Evolutionary conservation across 768 basidiomycete species (phyloP).

Genomic region (Termitomyces sp.): DNA sequence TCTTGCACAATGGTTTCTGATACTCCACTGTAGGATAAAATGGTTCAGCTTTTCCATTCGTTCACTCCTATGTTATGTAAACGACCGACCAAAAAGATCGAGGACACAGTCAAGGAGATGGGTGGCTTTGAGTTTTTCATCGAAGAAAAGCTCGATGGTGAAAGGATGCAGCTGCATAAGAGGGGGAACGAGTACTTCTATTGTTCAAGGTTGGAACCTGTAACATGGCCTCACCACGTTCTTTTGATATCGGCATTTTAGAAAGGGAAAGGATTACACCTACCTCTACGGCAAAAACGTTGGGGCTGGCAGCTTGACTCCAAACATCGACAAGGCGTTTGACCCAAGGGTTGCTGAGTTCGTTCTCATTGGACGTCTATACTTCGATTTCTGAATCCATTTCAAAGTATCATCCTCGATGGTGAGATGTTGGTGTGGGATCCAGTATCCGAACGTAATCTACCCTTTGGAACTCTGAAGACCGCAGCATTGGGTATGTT

Average conservation of each 20-base stretch:
- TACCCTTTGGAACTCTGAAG: conserved; percentile 93
- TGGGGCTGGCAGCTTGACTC: conserved; percentile 83
- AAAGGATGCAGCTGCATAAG: conserved; percentile 94
- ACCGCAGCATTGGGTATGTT: conserved; percentile 78
- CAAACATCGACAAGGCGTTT: conserved; percentile 74
- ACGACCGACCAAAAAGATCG: conserved; percentile 74
- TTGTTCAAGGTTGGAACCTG: conserved; percentile 64
- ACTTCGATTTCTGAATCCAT: background rate
- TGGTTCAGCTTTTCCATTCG: conserved; percentile 73
- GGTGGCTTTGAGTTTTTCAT: conserved; percentile 74
- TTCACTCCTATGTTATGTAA: conserved; percentile 97
- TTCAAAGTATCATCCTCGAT: conserved; percentile 79
- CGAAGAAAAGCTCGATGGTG: conserved; percentile 97
- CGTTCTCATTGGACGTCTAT: conserved; percentile 20
- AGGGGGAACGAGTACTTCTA: conserved; percentile 89
- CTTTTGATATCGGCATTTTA: conserved; percentile 20
- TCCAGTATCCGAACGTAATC: conserved; percentile 77
- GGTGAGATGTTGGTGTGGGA: conserved; percentile 99
- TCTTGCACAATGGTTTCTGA: background rate
- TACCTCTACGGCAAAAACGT: conserved; percentile 87
- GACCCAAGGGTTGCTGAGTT: conserved; percentile 77
- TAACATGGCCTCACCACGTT: background rate
- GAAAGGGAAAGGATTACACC: conserved; percentile 89
- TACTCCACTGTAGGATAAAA: conserved; percentile 58
- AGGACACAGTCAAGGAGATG: conserved; percentile 84